These are phyloP conservation scores for Cytospora leucostoma DNA, from an alignment of 2,329 filamentous ascomycete genomes.

Conservation along the genomic window DNA sequence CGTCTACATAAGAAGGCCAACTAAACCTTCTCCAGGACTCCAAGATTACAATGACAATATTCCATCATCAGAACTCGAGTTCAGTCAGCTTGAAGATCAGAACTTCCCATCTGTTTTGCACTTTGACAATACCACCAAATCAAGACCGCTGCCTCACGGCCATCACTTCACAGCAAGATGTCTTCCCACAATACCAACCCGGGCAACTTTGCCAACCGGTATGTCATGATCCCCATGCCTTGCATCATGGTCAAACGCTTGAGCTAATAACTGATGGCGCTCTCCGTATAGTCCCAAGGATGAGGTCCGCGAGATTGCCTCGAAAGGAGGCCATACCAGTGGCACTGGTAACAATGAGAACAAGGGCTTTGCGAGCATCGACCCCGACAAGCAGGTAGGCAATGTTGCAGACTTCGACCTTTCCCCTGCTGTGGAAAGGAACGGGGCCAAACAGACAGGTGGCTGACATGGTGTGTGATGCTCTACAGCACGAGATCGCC, in stretches of 20 bases:
- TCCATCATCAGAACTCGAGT: not conserved
- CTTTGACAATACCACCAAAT: not conserved
- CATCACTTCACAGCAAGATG: not conserved
- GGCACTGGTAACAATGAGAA: too few relatives aligned
- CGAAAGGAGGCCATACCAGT: slow-evolving; percentile 52
- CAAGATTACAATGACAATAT: not conserved
- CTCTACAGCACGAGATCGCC: slow-evolving; percentile 36
- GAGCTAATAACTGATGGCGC: not conserved
- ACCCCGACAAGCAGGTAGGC: too few relatives aligned
- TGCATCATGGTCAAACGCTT: not conserved
- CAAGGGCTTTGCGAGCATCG: too few relatives aligned
- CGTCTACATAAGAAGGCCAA: not conserved
- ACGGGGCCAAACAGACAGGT: too few relatives aligned
- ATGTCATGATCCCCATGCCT: slow-evolving; percentile 3
- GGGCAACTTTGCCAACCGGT: slow-evolving; percentile 44
- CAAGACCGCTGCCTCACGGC: not conserved
- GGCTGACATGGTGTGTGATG: too few relatives aligned
- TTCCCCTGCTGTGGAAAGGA: too few relatives aligned
- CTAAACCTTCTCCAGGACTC: not conserved
- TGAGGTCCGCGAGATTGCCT: slow-evolving; percentile 49
- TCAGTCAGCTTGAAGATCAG: not conserved
- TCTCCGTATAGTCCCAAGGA: slow-evolving; percentile 40
- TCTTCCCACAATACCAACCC: slow-evolving; percentile 36
- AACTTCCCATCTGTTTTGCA: not conserved
- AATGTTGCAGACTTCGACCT: too few relatives aligned